Percentiles rank a stretch among this genome's conserved stretches.
These are phyloP conservation scores for Boletus semigastroideus DNA, from an alignment of 1,284 basidiomycete species.

Conservation along the genomic window DNA sequence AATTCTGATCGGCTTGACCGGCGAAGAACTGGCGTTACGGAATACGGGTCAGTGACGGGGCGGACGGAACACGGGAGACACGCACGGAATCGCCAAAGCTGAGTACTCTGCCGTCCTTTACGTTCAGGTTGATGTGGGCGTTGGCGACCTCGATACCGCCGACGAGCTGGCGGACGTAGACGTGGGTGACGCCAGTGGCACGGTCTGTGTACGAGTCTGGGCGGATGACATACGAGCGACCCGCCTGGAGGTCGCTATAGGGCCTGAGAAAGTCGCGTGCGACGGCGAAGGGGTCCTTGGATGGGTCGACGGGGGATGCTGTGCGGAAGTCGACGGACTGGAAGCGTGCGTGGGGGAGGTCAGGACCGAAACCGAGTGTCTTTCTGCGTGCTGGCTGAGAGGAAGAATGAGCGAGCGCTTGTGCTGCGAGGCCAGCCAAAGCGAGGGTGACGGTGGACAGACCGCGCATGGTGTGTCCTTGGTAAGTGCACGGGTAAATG, in stretches of 20 bases:
- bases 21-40: constrained; percentile 42
- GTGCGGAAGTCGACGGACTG: constrained; percentile 41
- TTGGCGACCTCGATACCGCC: constrained; percentile 85
- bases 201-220: constrained; percentile 86
- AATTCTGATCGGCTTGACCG: constrained; percentile 43
- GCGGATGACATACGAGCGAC: constrained; percentile 57
- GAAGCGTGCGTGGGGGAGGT: constrained; percentile 71
- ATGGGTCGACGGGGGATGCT: constrained; percentile 35
- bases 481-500: too few relatives aligned
- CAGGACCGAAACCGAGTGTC: constrained; percentile 78
- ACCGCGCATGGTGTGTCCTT: constrained; percentile 30
- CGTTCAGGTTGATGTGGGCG: constrained; percentile 88
- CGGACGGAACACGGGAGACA: constrained; percentile 19
- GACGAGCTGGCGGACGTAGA: constrained; percentile 80
- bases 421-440: constrained; percentile 38
- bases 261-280: constrained; percentile 57
- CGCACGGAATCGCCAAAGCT: constrained; percentile 82
- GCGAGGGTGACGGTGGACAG: constrained; percentile 34
- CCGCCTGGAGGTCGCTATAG: constrained; percentile 29
- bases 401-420: constrained; percentile 28
- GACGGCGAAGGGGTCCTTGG: constrained; percentile 54
- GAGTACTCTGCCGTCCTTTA: constrained; percentile 77
- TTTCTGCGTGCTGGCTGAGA: constrained; percentile 48
- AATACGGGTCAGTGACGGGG: constrained; percentile 16
- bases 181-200: constrained; percentile 80